Percentiles rank a stretch among this genome's conserved stretches.
These are phyloP conservation scores for Calophaca sinica DNA, from an alignment of 306 rosid genomes.

Conservation along the genomic window DNA sequence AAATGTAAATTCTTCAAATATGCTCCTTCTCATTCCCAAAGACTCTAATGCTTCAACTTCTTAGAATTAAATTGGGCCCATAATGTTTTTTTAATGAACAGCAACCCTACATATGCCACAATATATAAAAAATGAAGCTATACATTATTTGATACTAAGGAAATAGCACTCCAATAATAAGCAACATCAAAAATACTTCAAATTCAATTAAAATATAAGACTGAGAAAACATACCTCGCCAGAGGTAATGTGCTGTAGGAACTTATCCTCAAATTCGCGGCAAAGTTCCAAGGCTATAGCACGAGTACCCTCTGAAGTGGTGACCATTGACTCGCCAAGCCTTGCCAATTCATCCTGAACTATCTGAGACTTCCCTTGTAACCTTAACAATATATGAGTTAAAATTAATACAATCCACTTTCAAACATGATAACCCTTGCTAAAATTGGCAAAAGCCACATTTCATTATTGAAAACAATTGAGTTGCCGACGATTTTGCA, in stretches of 20 bases:
- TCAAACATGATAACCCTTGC: background rate
- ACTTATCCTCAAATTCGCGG: constrained; percentile 98
- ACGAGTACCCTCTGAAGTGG: constrained; percentile 91
- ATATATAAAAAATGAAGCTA: background rate
- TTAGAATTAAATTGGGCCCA: constrained; percentile 1
- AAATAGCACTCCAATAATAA: constrained; percentile 15
- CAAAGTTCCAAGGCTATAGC: constrained; percentile 99
- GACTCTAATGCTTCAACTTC: constrained; percentile 4
- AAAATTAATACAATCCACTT: constrained; percentile 5
- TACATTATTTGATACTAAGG: background rate
- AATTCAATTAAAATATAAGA: constrained; percentile 25
- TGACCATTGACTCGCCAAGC: constrained; percentile 93
- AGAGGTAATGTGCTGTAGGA: constrained; percentile 83
- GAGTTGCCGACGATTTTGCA: background rate
- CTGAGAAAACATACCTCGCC: constrained; percentile 80
- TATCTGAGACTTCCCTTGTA: constrained; percentile 94
- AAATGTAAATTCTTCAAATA: constrained; percentile 31
- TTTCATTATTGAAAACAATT: background rate
- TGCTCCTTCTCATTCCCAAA: constrained; percentile 23
- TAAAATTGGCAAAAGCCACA: background rate
- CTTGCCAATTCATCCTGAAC: constrained; percentile 96
- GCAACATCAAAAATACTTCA: constrained; percentile 24
- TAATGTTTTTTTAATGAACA: background rate
- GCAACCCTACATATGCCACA: constrained; percentile 4
- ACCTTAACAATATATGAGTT: constrained; percentile 58